Percentiles rank a stretch among this genome's conserved stretches.
Conservation (phyloP, 805 yeast genomes). For the Huiozyma sinensis region DNA sequence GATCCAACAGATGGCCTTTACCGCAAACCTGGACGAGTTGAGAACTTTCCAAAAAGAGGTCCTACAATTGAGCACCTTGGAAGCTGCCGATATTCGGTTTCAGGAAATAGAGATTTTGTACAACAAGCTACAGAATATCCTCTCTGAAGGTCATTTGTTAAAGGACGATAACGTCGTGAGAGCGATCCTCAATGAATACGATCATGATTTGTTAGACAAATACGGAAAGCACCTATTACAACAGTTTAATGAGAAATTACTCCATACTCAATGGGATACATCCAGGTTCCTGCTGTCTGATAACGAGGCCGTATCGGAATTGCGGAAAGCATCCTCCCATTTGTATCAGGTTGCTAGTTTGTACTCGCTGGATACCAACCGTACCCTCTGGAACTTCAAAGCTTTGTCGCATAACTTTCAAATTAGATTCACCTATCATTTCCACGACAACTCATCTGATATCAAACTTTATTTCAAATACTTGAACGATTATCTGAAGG, state of each 20-base stretch:
- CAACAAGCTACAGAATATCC: slow-evolving; percentile 2
- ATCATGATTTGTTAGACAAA: slow-evolving; percentile 5
- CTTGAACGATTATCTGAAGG: slow-evolving; percentile 36
- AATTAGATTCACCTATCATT: slow-evolving; percentile 45
- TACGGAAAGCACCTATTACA: slow-evolving; percentile 7
- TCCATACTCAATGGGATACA: slow-evolving; percentile 26
- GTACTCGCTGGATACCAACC: slow-evolving; percentile 3
- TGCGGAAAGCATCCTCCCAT: slow-evolving; percentile 13
- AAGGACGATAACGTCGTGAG: not conserved
- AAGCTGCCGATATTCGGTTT: too few relatives aligned
- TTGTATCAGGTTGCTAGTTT: slow-evolving; percentile 14
- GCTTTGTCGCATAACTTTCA: slow-evolving; percentile 36
- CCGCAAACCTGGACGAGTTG: slow-evolving; percentile 3
- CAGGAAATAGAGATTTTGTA: slow-evolving; percentile 5
- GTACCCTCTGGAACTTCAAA: slow-evolving; percentile 36
- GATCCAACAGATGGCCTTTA: slow-evolving; percentile 5
- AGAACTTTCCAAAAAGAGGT: not conserved
- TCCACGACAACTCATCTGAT: slow-evolving; percentile 31
- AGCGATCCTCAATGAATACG: slow-evolving; percentile 6
- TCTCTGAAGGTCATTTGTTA: slow-evolving; percentile 2
- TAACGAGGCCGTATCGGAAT: slow-evolving; percentile 5
- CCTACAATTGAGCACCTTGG: slow-evolving; percentile 1
- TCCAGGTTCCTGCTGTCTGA: slow-evolving; percentile 10
- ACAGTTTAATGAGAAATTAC: slow-evolving; percentile 9
- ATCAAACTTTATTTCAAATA: slow-evolving; percentile 47